Base-by-base conservation (phyloP, 116 monocot genomes). In the Posidonia oceanica region DNA sequence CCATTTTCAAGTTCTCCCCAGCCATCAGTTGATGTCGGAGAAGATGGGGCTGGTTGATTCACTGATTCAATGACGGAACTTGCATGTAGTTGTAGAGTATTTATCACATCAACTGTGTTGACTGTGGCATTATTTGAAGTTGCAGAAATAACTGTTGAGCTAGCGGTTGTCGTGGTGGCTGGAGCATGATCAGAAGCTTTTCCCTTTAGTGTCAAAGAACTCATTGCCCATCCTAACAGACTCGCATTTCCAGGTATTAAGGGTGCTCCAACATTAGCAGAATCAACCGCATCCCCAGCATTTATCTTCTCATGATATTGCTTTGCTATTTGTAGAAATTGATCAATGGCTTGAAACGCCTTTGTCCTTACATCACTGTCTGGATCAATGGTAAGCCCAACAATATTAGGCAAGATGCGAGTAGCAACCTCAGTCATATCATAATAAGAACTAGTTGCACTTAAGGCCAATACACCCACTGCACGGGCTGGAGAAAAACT, bases 201-300 rank as follows among this genome's bases (percentile, higher is more conserved):
- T 75, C 93, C 98, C 71, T 99, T 99, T 14, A 75, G 69, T 14
- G 90, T 91, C 59, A 99, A 76, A 75, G 98, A 93, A 69, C 90
- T 99, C 90, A 99, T 99, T 52, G 98, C 98, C 98, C 98, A 99
- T 59, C 93, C 87, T 73, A 99, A 87, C 48, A 99, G 84, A 74
- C 98, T 76, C 58, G 89, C 74, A 81, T 97, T 92, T 79, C 78
- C 87, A 62, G 87, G 64, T 36, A 88, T 81, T 72, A 80, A 81
- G 14, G 83, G 76, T 21, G 75, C 51, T 79, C 79, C 88, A 75
- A 67, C 56, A 61, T 71, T 75, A 39, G 75, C 60, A 69, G 36
- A 54, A 11, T 36, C 84, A 69, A 61, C 67, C 36, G 55, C 71
- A 75, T 93, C 98, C 77, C 90, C 98, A 42, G 83, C 65, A 71